Percentiles rank a stretch among this genome's conserved stretches.
Conservation (phyloP, 1,284 basidiomycete genomes). For the Marasmius tenuissimus region DNA sequence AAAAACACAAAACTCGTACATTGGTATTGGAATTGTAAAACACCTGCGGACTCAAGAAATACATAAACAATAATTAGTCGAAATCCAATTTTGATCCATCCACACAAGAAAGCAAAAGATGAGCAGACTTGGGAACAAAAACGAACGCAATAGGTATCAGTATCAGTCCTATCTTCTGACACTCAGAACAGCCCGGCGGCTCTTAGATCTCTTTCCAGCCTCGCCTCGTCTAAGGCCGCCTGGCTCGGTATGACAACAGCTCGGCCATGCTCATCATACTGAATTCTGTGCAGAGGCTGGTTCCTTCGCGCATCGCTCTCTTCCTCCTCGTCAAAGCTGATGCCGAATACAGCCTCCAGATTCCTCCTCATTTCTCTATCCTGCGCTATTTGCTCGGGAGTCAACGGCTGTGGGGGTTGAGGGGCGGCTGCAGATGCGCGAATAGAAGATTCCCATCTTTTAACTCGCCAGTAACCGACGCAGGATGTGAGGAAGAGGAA, state of each 20-base stretch:
- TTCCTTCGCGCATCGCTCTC: conserved; percentile 14
- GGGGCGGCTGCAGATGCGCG: conserved; percentile 39
- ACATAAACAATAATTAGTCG: no score
- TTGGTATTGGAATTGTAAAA: no score
- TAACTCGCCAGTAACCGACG: conserved; percentile 83
- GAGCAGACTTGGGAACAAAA: no score
- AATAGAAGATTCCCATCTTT: conserved; percentile 74
- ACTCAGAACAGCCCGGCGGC: conserved; percentile 52
- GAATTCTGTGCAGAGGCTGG: conserved; percentile 7
- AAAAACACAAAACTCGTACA: no score
- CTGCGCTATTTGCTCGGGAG: conserved; percentile 44
- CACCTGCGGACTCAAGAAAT: no score
- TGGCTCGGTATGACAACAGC: conserved; percentile 28
- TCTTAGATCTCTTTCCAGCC: conserved; percentile 50
- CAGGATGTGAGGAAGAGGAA: conserved; percentile 81
- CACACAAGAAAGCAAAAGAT: no score
- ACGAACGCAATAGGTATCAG: no score
- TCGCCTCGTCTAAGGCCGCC: conserved; percentile 39
- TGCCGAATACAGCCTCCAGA: conserved; percentile 48
- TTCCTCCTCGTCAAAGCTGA: conserved; percentile 29
- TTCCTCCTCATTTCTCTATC: conserved; percentile 48
- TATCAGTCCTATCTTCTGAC: no score
- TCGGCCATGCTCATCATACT: conserved; percentile 23
- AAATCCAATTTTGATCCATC: no score
- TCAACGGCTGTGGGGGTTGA: conserved; percentile 11